Evolutionary conservation across 257 asterid species (phyloP).

Genomic region (Solanum neorickii): DNA sequence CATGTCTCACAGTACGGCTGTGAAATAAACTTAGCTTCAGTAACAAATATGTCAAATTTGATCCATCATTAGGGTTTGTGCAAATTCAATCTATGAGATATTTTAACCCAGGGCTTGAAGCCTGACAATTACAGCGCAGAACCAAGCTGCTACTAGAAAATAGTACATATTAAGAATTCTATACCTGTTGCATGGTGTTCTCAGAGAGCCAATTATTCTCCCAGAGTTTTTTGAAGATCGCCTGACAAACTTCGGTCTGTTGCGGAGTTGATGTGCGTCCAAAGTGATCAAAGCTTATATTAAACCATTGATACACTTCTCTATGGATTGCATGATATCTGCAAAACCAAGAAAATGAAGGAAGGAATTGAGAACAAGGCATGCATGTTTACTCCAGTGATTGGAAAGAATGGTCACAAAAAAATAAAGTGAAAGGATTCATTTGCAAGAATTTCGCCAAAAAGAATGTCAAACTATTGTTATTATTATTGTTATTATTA

Average conservation of each 20-base stretch:
- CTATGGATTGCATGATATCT: conserved; percentile 82
- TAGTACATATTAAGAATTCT: not conserved
- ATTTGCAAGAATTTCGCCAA: not conserved
- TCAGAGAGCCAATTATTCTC: conserved; percentile 76
- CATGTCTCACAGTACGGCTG: conserved; percentile 53
- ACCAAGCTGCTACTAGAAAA: not conserved
- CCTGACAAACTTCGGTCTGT: conserved; percentile 84
- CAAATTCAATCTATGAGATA: not conserved
- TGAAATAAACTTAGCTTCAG: not conserved
- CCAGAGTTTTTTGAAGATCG: conserved; percentile 58
- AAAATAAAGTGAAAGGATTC: not conserved
- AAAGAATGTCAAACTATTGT: not conserved
- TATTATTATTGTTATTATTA: too few relatives aligned
- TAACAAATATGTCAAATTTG: not conserved
- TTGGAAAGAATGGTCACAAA: not conserved
- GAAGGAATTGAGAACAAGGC: not conserved
- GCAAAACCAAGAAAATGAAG: not conserved
- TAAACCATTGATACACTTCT: conserved; percentile 76
- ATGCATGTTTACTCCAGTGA: not conserved
- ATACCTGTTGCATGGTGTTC: conserved; percentile 82
- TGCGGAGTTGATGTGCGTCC: conserved; percentile 89
- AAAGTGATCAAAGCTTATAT: conserved; percentile 77
- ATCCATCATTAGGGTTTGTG: not conserved
- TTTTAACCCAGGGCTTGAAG: not conserved
- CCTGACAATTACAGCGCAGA: not conserved